These are phyloP conservation scores for Suillus sp. DNA, from an alignment of 768 basidiomycete species.

Conservation along the genomic window DNA sequence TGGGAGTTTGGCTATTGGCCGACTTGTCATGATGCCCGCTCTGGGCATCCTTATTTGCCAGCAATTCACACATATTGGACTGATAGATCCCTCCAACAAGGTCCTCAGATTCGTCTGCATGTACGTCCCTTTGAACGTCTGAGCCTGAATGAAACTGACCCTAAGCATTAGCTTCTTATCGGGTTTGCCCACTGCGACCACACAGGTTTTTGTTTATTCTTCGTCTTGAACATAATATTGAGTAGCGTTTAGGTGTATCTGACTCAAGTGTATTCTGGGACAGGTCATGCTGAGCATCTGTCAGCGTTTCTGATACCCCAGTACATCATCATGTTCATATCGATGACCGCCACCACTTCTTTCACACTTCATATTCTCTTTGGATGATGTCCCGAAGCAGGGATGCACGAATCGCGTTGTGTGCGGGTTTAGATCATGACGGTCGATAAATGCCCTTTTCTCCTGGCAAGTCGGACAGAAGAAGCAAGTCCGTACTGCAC, in stretches of 20 bases:
- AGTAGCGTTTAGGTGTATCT: slow-evolving; percentile 49
- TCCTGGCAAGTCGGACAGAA: background rate
- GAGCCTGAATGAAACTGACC: background rate
- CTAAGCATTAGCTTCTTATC: slow-evolving; percentile 49
- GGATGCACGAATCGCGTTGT: background rate
- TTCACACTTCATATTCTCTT: slow-evolving; percentile 41
- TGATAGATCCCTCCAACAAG: slow-evolving; percentile 54
- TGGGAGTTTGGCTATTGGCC: slow-evolving; percentile 49
- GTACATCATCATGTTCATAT: slow-evolving; percentile 43
- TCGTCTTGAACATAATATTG: background rate
- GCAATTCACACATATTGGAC: slow-evolving; percentile 46
- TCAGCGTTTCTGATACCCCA: slow-evolving; percentile 66
- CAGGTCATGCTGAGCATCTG: slow-evolving; percentile 62
- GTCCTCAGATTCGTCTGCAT: slow-evolving; percentile 70
- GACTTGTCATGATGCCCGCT: slow-evolving; percentile 59
- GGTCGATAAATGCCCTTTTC: background rate
- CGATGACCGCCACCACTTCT: slow-evolving; percentile 40
- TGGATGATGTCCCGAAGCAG: slow-evolving; percentile 16
- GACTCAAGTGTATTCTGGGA: slow-evolving; percentile 68
- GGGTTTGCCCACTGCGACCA: slow-evolving; percentile 62
- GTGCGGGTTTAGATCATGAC: background rate
- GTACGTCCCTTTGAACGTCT: slow-evolving; percentile 40
- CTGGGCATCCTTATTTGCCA: slow-evolving; percentile 60
- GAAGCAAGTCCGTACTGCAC: background rate
- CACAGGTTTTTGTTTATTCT: slow-evolving; percentile 43